These are phyloP conservation scores for Hapsidospora chrysogenum DNA, from an alignment of 495 filamentous ascomycete genomes.

Conservation along the genomic window DNA sequence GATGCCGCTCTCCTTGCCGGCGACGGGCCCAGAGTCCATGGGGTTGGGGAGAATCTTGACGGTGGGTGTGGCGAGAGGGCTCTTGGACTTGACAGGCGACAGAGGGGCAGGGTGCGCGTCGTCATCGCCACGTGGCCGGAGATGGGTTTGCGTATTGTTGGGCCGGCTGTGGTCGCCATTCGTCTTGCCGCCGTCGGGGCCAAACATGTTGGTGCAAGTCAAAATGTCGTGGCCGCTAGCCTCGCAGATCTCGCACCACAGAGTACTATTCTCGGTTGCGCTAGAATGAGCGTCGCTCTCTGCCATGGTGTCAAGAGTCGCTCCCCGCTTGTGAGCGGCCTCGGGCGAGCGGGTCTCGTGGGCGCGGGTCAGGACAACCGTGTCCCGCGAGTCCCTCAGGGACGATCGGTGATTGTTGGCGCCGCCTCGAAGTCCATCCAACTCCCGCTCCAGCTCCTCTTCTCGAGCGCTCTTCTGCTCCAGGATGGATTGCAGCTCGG, in stretches of 20 bases:
- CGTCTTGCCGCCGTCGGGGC: slow-evolving; percentile 10
- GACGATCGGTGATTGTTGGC: slow-evolving; percentile 28
- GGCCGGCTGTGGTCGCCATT: slow-evolving; percentile 16
- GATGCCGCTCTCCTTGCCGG: slow-evolving; percentile 64
- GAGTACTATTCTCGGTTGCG: slow-evolving; percentile 48
- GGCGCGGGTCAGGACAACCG: slow-evolving; percentile 31
- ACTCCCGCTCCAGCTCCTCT: slow-evolving; percentile 79
- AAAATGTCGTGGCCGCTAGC: slow-evolving; percentile 86
- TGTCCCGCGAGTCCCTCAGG: slow-evolving; percentile 40
- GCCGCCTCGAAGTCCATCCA: slow-evolving; percentile 44
- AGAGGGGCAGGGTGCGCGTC: slow-evolving; percentile 32
- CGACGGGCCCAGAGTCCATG: slow-evolving; percentile 53
- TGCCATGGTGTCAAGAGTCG: slow-evolving; percentile 39
- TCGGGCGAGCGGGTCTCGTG: slow-evolving; percentile 21
- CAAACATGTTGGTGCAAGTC: slow-evolving; percentile 81
- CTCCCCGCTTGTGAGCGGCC: slow-evolving; percentile 23
- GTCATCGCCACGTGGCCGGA: slow-evolving; percentile 10
- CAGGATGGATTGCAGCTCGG: slow-evolving; percentile 52
- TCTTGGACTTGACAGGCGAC: slow-evolving; percentile 28
- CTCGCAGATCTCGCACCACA: slow-evolving; percentile 97
- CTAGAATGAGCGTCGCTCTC: slow-evolving; percentile 62
- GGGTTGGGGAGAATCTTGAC: slow-evolving; percentile 36
- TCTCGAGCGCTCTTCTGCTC: slow-evolving; percentile 61
- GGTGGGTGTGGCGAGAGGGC: slow-evolving; percentile 6
- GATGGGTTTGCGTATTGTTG: slow-evolving; percentile 16